Conservation (phyloP, 345 rosid species). For the Rhodamnia argentea region DNA sequence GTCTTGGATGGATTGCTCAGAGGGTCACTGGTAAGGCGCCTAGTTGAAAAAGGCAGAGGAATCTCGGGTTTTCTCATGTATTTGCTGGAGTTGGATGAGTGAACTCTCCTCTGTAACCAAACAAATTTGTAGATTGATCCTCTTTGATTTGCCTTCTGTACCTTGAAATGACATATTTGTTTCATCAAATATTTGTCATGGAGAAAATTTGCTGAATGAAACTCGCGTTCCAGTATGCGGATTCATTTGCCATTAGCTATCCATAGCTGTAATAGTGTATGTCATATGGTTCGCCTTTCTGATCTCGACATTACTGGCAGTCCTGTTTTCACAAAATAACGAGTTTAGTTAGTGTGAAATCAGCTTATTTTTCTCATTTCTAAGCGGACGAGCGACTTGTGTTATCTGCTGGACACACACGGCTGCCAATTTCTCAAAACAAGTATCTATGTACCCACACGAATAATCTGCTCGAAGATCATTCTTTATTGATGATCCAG, state of each 20-base stretch:
- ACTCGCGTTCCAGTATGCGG: neutral
- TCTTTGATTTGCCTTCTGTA: neutral
- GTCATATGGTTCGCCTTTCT: neutral
- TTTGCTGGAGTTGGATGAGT: neutral
- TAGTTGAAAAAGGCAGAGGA: conserved; percentile 12
- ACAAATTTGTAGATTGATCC: neutral
- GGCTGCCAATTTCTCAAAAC: neutral
- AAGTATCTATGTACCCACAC: neutral
- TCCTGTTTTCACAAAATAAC: neutral
- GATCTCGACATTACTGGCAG: neutral
- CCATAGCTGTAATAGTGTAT: neutral
- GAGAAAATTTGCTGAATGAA: neutral
- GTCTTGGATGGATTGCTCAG: conserved; percentile 86
- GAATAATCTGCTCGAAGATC: conserved; percentile 34
- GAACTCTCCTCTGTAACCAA: neutral
- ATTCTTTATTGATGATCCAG: conserved; percentile 16
- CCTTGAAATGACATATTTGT: neutral
- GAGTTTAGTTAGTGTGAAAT: neutral
- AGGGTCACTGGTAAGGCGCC: conserved; percentile 72
- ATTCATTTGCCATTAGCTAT: neutral
- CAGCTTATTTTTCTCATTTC: neutral
- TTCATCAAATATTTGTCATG: neutral
- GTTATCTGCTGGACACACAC: neutral
- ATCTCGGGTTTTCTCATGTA: neutral
- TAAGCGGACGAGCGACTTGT: neutral